Base-by-base conservation (phyloP, 2,329 filamentous ascomycete genomes). In the Aulographum hederae region DNA sequence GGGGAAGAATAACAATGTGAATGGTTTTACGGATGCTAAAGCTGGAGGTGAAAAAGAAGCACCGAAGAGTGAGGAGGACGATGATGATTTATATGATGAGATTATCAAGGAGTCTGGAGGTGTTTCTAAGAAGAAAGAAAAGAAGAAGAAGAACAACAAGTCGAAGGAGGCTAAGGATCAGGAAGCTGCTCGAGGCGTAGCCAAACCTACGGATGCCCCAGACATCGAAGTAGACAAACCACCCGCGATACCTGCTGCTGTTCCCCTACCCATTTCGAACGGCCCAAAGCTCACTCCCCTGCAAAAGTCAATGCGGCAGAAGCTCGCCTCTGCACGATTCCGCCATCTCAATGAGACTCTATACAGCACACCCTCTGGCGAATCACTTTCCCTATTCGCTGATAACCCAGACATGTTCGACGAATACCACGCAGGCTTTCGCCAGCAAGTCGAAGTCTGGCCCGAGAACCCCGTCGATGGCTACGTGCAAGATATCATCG, bases 351-450 rank as follows among this genome's bases (percentile, higher is more conserved):
- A 98, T 54, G 79, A 98, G 60, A 86, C 82, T 0, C 73, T 98
- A 11, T 98, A 98, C 60, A 95, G 86, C 4, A 80, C 76, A 5
- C 80, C 85, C 1, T 98, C 89, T 0, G 62, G 64, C 21, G 73
- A 89, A 41, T 79, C 89, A n/a, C 72, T 89, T 43, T 59, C 67
- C 31, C 71, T 95, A 16, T 95, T 98, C 60, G 63, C 70, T 32
- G 64, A 78, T 20, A 81, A 80, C 31, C 89, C 89, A 0, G 81
- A 92, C 48, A 85, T 95, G 67, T 98, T 95, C 57, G 67, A 72
- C 42, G 85, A 95, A 56, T 98, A 98, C 56, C 89, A 98, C 57
- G 77, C 84, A 38, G 89, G 89, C 20, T 98, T 98, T 65, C 78
- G 85, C 1, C 79, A 85, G 32, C 89, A 98, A 58, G 89, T 95